Evolutionary conservation across 345 rosid species (phyloP).

Genomic region (Garcia nutans): DNA sequence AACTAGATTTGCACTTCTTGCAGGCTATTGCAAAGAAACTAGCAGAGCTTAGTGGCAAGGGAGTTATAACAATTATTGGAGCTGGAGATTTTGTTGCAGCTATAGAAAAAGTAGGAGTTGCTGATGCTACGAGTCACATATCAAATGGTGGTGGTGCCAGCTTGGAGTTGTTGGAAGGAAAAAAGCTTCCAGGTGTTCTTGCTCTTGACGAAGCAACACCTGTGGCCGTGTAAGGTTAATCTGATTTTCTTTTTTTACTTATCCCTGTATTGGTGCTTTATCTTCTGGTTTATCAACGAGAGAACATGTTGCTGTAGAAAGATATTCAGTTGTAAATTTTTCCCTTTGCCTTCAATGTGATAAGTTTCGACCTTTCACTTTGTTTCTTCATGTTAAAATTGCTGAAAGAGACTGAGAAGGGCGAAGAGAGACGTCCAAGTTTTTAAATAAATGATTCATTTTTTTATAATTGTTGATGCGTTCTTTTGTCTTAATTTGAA

Average conservation of each 20-base stretch:
- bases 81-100: conserved; percentile 91
- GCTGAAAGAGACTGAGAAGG: conserved; percentile 5
- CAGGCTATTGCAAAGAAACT: conserved; percentile 93
- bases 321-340: conserved; percentile 14
- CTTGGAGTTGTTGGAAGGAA: conserved; percentile 84
- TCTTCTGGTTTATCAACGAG: not conserved
- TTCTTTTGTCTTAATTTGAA: not conserved
- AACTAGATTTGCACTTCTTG: conserved; percentile 12
- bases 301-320: conserved; percentile 14
- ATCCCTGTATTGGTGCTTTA: not conserved
- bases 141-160: conserved; percentile 94
- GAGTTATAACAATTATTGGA: conserved; percentile 79
- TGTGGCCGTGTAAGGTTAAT: conserved; percentile 45
- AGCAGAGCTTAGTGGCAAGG: conserved; percentile 75
- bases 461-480: not conserved
- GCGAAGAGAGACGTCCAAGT: not conserved
- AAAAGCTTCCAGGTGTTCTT: conserved; percentile 78
- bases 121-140: conserved; percentile 80
- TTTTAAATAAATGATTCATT: conserved; percentile 15
- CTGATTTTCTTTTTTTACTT: not conserved
- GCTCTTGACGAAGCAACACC: conserved; percentile 70
- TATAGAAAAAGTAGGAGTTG: conserved; percentile 79
- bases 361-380: conserved; percentile 5
- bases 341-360: conserved; percentile 5
- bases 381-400: conserved; percentile 6